Evolutionary conservation across 169 alveolate species (phyloP).

Genomic region (Plasmodium gallinaceum): DNA sequence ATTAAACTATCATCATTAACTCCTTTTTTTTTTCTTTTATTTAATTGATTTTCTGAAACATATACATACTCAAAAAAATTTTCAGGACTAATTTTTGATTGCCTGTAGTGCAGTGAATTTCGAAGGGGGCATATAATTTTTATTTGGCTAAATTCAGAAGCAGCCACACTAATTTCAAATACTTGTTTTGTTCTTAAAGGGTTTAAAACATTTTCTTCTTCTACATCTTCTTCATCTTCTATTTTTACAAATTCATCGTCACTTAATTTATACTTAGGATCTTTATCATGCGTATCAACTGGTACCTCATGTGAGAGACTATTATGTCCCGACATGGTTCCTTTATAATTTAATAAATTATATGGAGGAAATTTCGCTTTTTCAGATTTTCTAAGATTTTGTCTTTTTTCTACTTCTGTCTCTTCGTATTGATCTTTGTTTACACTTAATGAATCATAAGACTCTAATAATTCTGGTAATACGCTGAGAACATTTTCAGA

Average conservation of each 20-base stretch:
- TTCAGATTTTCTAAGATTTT: neutral
- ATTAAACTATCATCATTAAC: slow-evolving; percentile 10
- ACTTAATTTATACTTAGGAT: neutral
- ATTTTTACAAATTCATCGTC: neutral
- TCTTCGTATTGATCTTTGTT: neutral
- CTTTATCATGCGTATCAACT: neutral
- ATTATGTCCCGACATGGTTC: neutral
- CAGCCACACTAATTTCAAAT: slow-evolving; percentile 31
- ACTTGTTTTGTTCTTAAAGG: slow-evolving; percentile 55
- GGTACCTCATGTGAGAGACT: neutral
- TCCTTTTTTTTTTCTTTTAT: neutral
- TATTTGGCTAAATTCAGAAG: slow-evolving; percentile 44
- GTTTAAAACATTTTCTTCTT: slow-evolving; percentile 31
- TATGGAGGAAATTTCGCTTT: neutral
- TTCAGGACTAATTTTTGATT: slow-evolving; percentile 63
- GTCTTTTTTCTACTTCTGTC: too few species aligned
- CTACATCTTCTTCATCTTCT: neutral
- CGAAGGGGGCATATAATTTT: slow-evolving; percentile 57
- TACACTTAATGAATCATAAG: neutral
- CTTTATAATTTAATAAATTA: neutral
- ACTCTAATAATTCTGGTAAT: neutral
- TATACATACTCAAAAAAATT: slow-evolving; percentile 72
- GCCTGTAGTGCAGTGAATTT: slow-evolving; percentile 32
- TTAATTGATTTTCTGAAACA: neutral
- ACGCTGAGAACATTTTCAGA: slow-evolving; percentile 31